Base-by-base conservation (phyloP, 768 basidiomycete species). In the Mycena olivaceomarginata region DNA sequence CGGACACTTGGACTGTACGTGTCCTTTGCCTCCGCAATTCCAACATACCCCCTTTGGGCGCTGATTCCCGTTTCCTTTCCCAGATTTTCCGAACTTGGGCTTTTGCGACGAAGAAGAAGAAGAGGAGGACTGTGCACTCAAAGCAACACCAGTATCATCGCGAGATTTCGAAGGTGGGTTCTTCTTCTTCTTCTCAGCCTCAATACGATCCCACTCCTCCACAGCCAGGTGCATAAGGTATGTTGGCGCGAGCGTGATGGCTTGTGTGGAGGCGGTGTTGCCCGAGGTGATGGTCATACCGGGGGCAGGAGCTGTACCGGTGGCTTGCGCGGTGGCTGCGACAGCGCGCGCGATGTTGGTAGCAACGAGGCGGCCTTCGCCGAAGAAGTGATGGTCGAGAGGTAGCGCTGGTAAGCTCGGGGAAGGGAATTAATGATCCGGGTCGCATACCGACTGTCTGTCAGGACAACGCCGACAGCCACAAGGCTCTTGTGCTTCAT, bases 1-100 rank as follows among this genome's bases (percentile, higher is more conserved):
- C 22, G 77, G 82, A 72, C 84, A 85, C 15, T 85, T 80, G 25
- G 25, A 25, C 25, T 25, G 25, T 25, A 25, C 25, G 25, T 25
- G 25, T 25, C 25, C 25, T 25, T 25, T 25, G 25, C 25, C 25
- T 25, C 25, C 25, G 25, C 25, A 25, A 25, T 25, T 25, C 25
- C 25, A 25, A 2, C 25, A 25, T 25, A 25, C 25, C 25, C 25
- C 25, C 25, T 25, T 25, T 25, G 25, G 25, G 37, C 25, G 68
- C 57, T 46, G 70, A 60, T 70, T 43, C 13, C 41, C 59, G 25
- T 25, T 25, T 25, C 25, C 25, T 25, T 70, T 62, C 18, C 59
- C 70, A 60, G n/a, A n/a, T 22, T 60, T 62, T 15, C 57, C n/a
- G 43, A 45, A 45, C 43, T 13, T 45, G 13, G 18, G 67, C 48